Evolutionary conservation across 2,329 filamentous ascomycete species (phyloP).

Genomic region (Cercospora nicotianae): DNA sequence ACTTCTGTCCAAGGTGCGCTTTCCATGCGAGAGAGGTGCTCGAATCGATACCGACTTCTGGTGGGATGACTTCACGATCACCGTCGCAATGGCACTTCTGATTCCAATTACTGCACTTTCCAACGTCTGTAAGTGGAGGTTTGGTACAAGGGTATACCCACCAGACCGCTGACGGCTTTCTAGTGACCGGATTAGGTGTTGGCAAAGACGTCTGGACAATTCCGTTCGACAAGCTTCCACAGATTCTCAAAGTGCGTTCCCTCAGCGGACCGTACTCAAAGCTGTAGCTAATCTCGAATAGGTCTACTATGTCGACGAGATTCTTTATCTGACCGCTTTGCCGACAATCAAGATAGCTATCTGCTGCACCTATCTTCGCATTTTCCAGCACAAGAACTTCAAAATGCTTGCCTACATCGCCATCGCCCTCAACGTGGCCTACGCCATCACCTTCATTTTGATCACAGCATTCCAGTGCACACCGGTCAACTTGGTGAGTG

Average conservation of each 20-base stretch:
- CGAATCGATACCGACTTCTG: conserved; percentile 21
- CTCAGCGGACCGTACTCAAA: neutral
- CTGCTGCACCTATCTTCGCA: conserved; percentile 24
- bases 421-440: conserved; percentile 23
- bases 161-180: neutral
- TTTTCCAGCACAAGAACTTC: conserved; percentile 21
- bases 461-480: conserved; percentile 25
- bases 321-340: conserved; percentile 19
- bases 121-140: conserved; percentile 13
- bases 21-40: conserved; percentile 21
- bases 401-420: conserved; percentile 16
- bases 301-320: conserved; percentile 23
- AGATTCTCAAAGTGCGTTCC: conserved; percentile 14
- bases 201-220: conserved; percentile 25
- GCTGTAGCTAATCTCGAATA: neutral
- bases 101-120: conserved; percentile 20
- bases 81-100: conserved; percentile 17
- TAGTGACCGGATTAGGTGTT: conserved; percentile 16
- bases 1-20: conserved; percentile 21
- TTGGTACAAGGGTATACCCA: neutral
- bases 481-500: conserved; percentile 18
- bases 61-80: conserved; percentile 27
- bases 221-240: conserved; percentile 21
- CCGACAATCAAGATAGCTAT: conserved; percentile 25
- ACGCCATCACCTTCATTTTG: conserved; percentile 20